Evolutionary conservation across 495 filamentous ascomycete genomes (phyloP), one percentile per base, ranked within the genome.

Genomic region (Jackrogersella multiformis): DNA sequence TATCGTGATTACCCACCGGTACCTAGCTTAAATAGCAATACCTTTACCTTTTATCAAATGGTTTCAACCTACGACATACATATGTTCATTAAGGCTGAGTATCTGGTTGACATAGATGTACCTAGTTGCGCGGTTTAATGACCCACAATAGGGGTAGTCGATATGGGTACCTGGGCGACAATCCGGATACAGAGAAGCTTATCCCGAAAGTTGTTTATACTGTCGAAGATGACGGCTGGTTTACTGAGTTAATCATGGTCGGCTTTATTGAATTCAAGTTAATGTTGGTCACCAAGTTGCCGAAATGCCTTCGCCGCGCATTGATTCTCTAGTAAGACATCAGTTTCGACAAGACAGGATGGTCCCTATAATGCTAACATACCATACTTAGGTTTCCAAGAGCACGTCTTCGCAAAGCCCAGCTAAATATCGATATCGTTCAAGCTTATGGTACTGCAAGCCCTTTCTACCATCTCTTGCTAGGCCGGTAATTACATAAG

Each of bases 341-440:
- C 13, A 18, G 34, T 24, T 1, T 38, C n/a, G 4, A 48, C 23
- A 13, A 48, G n/a, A 18, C 56, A 60, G 1, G 21, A 12, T 21
- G 44, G 56, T 21, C 56, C 56, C 1, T 5, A 28, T 41, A 60
- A 15, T 9, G 44, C 32, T 48, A 16, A 60, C 56, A 16, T 51
- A 60, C 56, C 56, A 60, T 7, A 41, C 13, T 16, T 49, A 38
- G 8, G 44, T 60, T 38, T 60, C 32, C 13, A 60, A 39, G 8
- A 60, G 34, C 7, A 60, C 56, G 4, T 59, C 42, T 39, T 60
- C 32, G 44, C 56, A 60, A 13, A 60, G 44, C 10, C 56, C 56
- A 9, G 44, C 56, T 5, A 60, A 23, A 30, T 60, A 60, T 16
- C 44, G 32, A 39, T 39, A 34, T 18, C 16, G 0, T 2, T 15